Conservation (phyloP, 2,329 filamentous ascomycete species). For the Aspergillus sp. region DNA sequence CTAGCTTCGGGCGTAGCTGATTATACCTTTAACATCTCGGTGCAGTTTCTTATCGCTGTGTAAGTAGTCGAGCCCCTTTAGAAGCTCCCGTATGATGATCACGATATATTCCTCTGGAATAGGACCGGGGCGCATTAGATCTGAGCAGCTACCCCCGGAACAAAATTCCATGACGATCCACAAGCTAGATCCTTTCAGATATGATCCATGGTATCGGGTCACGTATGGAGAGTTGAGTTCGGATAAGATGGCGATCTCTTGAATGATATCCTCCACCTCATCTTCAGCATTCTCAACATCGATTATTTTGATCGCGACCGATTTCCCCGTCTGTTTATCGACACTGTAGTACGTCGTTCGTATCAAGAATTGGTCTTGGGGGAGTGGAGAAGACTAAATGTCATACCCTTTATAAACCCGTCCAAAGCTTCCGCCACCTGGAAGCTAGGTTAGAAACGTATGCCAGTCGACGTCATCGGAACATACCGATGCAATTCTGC, state of each 20-base stretch:
- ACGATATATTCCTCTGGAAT: constrained; percentile 96
- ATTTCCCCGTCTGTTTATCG: constrained; percentile 88
- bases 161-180: constrained; percentile 99
- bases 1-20: constrained; percentile 15
- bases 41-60: constrained; percentile 96
- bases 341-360: constrained; percentile 59
- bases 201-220: constrained; percentile 97
- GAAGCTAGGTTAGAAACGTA: constrained; percentile 20
- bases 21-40: constrained; percentile 86
- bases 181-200: constrained; percentile 90
- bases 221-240: constrained; percentile 95
- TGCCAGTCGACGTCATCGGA: not conserved
- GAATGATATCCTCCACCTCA: constrained; percentile 98
- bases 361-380: constrained; percentile 14
- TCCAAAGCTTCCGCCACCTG: constrained; percentile 95
- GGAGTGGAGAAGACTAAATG: constrained; percentile 4
- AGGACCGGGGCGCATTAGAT: constrained; percentile 89
- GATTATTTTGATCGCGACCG: constrained; percentile 97
- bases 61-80: constrained; percentile 89
- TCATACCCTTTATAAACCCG: constrained; percentile 95
- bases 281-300: constrained; percentile 99
- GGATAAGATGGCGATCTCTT: constrained; percentile 96
- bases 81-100: constrained; percentile 87
- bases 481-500: constrained; percentile 81
- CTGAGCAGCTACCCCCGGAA: constrained; percentile 92